Evolutionary conservation across 768 basidiomycete species (phyloP).

Genomic region (Phallus indusiatus): DNA sequence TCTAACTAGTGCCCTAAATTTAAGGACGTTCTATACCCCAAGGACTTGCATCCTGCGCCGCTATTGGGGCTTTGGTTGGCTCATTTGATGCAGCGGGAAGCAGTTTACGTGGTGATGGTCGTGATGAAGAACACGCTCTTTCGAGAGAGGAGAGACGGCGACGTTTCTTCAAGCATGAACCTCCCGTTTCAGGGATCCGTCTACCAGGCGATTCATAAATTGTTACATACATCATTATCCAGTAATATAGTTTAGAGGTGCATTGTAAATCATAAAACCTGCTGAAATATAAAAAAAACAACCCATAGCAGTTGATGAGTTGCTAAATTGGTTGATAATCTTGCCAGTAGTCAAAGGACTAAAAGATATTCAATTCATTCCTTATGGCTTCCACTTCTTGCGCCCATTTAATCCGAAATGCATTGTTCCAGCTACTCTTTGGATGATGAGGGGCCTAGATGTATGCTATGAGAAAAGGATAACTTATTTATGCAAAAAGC

Average conservation of each 20-base stretch:
- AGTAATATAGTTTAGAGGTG: not conserved
- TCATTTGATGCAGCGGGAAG: constrained; percentile 73
- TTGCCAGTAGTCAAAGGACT: constrained; percentile 39
- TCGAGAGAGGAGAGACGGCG: constrained; percentile 59
- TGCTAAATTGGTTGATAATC: constrained; percentile 23
- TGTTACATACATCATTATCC: not conserved
- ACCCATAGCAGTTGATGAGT: not conserved
- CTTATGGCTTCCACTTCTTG: constrained; percentile 36
- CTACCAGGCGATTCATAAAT: constrained; percentile 2
- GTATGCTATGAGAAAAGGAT: constrained; percentile 1
- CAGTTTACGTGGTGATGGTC: constrained; percentile 36
- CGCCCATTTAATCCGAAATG: constrained; percentile 24
- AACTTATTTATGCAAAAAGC: not conserved
- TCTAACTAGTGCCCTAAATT: constrained; percentile 12
- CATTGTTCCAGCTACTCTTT: constrained; percentile 39
- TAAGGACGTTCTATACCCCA: constrained; percentile 77
- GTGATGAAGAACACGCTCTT: constrained; percentile 16
- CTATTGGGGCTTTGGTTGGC: constrained; percentile 73
- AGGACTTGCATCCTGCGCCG: constrained; percentile 68
- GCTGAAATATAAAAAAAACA: not conserved
- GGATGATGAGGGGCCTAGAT: constrained; percentile 54
- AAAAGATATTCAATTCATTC: constrained; percentile 23
- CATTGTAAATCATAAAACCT: not conserved
- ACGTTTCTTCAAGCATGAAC: constrained; percentile 74
- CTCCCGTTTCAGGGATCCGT: constrained; percentile 26